Evolutionary conservation across 208 protist species (phyloP), one percentile per base, ranked within the genome.

Genomic region (Herpetomonas samuelpessoai): DNA sequence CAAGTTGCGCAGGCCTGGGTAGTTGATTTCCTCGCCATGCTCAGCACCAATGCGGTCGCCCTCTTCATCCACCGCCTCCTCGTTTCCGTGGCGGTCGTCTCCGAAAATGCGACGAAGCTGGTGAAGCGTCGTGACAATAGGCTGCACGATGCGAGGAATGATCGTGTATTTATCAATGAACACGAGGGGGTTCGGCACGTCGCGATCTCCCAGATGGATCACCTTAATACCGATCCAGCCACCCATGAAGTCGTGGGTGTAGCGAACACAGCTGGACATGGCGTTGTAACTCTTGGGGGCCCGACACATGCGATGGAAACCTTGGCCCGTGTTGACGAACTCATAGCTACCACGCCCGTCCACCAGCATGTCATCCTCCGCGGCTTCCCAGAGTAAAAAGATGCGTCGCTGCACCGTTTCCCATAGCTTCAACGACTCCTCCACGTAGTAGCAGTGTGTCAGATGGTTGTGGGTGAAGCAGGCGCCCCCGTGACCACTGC

Each of bases 111-210:
- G 68, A 26, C 79, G 60, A 50, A 96, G 73, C 1, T 59, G 62
- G 14, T 81, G 51, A 3, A 99, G 68, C 0, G 74, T 83, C 30
- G 93, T 82, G 19, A 98, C 78, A 25, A 99, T 89, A 2, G 97
- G 97, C 46, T 91, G 84, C 6, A 99, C 79, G 29, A 99, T 95
- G 38, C 91, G 83, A 2, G 96, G 89, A 22, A 98, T 91, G 38
- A 97, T 91, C 19, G 97, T 98, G 79, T 99, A 99, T 69, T 99
- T 99, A 61, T 99, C 97, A 59, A 99, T 99, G 74, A 99, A 99
- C 26, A 98, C 92, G 0, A 99, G 76, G 6, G 97, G 93, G 55
- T 99, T 99, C 14, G 98, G 98, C 39, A 99, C 98, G 61, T 98
- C 97, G 41, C 87, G 76, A 70, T 99, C 98, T 53, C 98, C 97